Base-by-base conservation (phyloP, 345 rosid species). In the Arabidopsis suecica region DNA sequence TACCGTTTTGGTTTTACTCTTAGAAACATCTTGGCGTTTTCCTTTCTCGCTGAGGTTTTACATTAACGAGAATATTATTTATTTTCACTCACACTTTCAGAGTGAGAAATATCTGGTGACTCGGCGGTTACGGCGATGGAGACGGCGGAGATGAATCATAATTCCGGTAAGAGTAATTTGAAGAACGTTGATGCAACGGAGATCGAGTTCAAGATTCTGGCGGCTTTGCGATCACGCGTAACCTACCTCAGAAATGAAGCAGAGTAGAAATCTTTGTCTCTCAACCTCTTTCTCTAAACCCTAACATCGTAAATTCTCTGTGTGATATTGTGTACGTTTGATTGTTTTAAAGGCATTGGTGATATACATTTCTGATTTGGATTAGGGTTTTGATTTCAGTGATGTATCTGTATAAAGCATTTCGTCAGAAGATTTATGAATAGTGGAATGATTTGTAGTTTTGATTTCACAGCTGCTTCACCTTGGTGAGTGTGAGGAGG, bases 401-500 rank as follows among this genome's bases (percentile, higher is more conserved):
- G 5, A 11, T 41, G 14, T 5, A 16, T 16, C 18, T 16, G 18
- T 16, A 16, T 16, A 16, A 16, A 16, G 18, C 18, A 16, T 16
- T 16, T 16, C 14, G 1, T 11, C 13, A 11, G 14, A 11, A 10
- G 18, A 16, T 16, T 16, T 41, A 11, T 33, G 9, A 61, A 47
- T 13, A 7, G 67, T 28, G 12, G 47, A 71, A 45, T 71, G 38
- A 71, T 48, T 60, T 33, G 51, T 2, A 47, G 42, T 55, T 49
- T 61, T 36, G 13, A 32, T 47, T 53, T 54, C 82, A 82, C 83
- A 90, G 99, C 67, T 84, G 83, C 2, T 78, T 92, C 82, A 95
- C 91, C 5, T 84, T 92, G 45, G 96, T 84, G 86, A 92, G 93
- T 44, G 96, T 90, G 60, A 83, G 99, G 71, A 86, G 97, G 74